Base-by-base conservation (phyloP, 441 rosid genomes). In the Macaranga tanarius region DNA sequence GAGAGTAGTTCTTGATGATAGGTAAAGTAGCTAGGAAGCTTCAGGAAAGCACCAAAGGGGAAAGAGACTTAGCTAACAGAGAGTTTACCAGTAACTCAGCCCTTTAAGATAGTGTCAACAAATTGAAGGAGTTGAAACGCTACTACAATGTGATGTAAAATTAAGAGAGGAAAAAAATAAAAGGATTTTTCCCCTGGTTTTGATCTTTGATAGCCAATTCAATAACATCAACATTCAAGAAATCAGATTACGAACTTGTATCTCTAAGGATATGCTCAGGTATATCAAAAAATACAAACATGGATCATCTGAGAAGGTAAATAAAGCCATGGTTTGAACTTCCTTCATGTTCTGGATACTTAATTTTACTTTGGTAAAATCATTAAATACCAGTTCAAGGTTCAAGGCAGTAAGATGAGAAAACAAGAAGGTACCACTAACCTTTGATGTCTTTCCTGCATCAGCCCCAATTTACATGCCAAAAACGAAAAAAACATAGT, bases 401-500 rank as follows among this genome's bases (percentile, higher is more conserved):
- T 65, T 65, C 48, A 10, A 34, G 15, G 12, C 25, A 42, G 12
- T 63, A 52, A 26, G 16, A 6, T 4, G 42, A 38, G 25, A 67
- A 56, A 45, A 62, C 1, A 22, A 42, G 42, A 76, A 44, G 25
- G 7, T 26, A 50, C 44, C 51, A 54, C 83, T 76, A 56, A 86
- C 90, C 84, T 83, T 84, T 34, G 90, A 69, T 77, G 93, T 85
- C 74, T 85, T 86, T 58, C 92, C 89, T 88, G 87, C 79, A 77
- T 67, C 26, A 55, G 79, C 57, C 31, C 80, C 79, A 67, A 50
- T 7, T n/a, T 28, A 69, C 76, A 81, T 67, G 82, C 58, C 15
- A 50, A 82, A 63, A 70, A 73, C 31, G 31, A 6, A 62, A 62
- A 65, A 73, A 3, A 68, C 38, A 70, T 26, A 13, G 62, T 76